Base-by-base conservation (phyloP, 148 eudicot species). In the Silene uniflora region DNA sequence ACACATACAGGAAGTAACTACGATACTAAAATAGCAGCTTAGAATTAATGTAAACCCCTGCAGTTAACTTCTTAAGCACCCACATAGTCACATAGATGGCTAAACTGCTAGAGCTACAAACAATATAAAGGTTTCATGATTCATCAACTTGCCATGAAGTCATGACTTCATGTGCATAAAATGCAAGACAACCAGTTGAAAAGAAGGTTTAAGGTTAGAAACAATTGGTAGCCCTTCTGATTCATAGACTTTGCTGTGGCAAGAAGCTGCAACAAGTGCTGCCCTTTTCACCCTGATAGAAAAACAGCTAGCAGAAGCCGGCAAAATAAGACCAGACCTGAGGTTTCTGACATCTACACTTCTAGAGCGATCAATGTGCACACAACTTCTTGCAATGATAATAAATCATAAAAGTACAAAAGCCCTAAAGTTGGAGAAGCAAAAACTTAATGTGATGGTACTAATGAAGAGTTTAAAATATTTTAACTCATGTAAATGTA, bases 251-350 rank as follows among this genome's bases (percentile, higher is more conserved):
- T 35, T 29, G 32, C 17, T 27, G 56, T 46, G 47, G 55, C 67
- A 29, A 55, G 25, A 69, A 18, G 2, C 14, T 63, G 14, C 55
- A 52, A 69, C 19, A 27, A 25, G 14, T 44, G 21, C 61, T 61
- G 18, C 29, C 42, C 29, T 23, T 42, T 11, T 25, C 18, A 49
- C 69, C 60, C 3, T 25, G 3, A 32, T 7, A 21, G 62, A 6
- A 60, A 47, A 16, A 47, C 25, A 52, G 44, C 39, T 60, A n/a
- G 60, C 27, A 77, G 55, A 42, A 77, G 79, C 74, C n/a, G 5
- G 47, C 22, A 71, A 46, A 67, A 66, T 19, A 21, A 46, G 72
- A 14, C 17, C 62, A 7, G 21, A 25, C 47, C 75, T 21, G 22
- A 39, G 49, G 73, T 49, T 69, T 7, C 52, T 67, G 58, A 47